These are phyloP conservation scores for Neofusicoccum cordaticola DNA, from an alignment of 2,329 filamentous ascomycete species.

Conservation along the genomic window DNA sequence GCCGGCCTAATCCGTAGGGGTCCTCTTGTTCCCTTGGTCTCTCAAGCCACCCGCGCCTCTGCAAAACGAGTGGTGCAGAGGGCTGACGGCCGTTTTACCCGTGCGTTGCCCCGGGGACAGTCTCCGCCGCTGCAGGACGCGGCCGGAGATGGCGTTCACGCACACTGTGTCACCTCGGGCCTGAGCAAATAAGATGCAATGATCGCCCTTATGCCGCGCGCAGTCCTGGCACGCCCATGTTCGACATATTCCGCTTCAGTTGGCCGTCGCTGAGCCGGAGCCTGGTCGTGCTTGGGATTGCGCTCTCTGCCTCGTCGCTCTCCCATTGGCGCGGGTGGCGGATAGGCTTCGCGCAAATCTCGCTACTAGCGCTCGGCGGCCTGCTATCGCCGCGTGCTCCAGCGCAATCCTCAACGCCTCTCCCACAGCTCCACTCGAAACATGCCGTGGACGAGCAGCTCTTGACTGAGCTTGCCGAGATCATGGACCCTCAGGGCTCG, in stretches of 20 bases:
- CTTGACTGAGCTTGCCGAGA: slow-evolving; percentile 3
- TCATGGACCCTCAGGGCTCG: neutral
- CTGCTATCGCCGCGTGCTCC: slow-evolving; percentile 3
- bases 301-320: neutral
- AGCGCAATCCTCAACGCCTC: neutral
- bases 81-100: slow-evolving; percentile 1
- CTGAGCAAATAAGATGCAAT: slow-evolving; percentile 5
- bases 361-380: neutral
- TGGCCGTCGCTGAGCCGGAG: neutral
- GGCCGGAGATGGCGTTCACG: neutral
- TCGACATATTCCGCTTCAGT: neutral
- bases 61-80: neutral
- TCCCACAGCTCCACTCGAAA: neutral
- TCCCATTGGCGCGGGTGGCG: slow-evolving; percentile 2
- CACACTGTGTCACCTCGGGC: neutral
- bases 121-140: neutral
- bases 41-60: neutral
- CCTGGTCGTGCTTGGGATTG: neutral
- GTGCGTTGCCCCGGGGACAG: slow-evolving; percentile 6
- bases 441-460: neutral
- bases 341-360: slow-evolving; percentile 1
- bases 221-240: neutral
- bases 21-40: neutral
- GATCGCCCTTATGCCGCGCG: neutral
- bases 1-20: neutral